Evolutionary conservation across 345 rosid genomes (phyloP).

Genomic region (Cardiospermum halicacabum): DNA sequence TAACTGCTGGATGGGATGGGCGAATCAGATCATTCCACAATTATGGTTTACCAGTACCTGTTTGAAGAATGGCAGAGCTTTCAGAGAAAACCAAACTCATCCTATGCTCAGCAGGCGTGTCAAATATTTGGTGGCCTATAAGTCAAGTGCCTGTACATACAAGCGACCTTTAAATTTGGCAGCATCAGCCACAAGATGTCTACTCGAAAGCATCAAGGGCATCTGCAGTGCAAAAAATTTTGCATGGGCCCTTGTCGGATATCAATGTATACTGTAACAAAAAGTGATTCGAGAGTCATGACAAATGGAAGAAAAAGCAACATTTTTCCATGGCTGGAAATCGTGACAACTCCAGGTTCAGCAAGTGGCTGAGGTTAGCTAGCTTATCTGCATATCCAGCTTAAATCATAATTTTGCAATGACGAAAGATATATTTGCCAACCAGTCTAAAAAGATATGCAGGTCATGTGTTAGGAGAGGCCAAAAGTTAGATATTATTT

Average conservation of each 20-base stretch:
- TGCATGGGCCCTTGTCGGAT: slow-evolving; percentile 21
- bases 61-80: slow-evolving; percentile 29
- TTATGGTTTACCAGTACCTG: slow-evolving; percentile 75
- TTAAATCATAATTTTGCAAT: slow-evolving; percentile 14
- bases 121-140: not conserved
- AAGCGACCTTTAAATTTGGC: slow-evolving; percentile 3
- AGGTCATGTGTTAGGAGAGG: slow-evolving; percentile 21
- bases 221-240: slow-evolving; percentile 13
- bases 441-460: slow-evolving; percentile 26
- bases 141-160: slow-evolving; percentile 10
- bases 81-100: slow-evolving; percentile 14
- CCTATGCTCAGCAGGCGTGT: not conserved
- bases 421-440: slow-evolving; percentile 19
- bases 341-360: slow-evolving; percentile 20
- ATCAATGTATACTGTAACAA: slow-evolving; percentile 8
- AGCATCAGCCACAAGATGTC: slow-evolving; percentile 9
- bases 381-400: slow-evolving; percentile 18
- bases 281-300: slow-evolving; percentile 5
- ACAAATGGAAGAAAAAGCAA: slow-evolving; percentile 10
- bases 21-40: slow-evolving; percentile 83
- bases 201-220: slow-evolving; percentile 7
- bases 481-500: slow-evolving; percentile 19
- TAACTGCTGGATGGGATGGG: slow-evolving; percentile 95
- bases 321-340: slow-evolving; percentile 11
- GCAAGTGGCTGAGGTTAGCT: slow-evolving; percentile 28